These are phyloP conservation scores for Fragaria ananassa DNA, from an alignment of 306 rosid genomes.

Conservation along the genomic window DNA sequence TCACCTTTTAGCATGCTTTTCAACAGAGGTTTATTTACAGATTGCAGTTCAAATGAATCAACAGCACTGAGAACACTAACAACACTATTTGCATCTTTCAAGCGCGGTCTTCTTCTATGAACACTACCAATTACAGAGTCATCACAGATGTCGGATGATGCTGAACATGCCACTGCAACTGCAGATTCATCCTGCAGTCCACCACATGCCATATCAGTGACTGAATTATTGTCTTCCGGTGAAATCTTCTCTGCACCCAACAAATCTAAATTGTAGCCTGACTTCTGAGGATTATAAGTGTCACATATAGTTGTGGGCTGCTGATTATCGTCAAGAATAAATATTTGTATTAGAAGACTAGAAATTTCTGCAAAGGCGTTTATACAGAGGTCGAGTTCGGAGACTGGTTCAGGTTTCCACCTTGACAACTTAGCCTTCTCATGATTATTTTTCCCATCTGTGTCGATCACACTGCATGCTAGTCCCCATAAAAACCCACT, in stretches of 20 bases:
- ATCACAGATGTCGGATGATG: slow-evolving; percentile 34
- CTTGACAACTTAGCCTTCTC: slow-evolving; percentile 32
- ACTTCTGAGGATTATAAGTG: slow-evolving; percentile 31
- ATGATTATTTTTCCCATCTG: slow-evolving; percentile 31
- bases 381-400: slow-evolving; percentile 50
- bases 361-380: slow-evolving; percentile 40
- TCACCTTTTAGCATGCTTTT: slow-evolving; percentile 63
- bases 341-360: slow-evolving; percentile 39
- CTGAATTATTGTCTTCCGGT: slow-evolving; percentile 15
- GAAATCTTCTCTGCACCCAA: slow-evolving; percentile 23
- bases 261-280: slow-evolving; percentile 12
- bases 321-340: slow-evolving; percentile 40
- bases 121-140: slow-evolving; percentile 24
- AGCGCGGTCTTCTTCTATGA: slow-evolving; percentile 26
- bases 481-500: slow-evolving; percentile 76
- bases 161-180: slow-evolving; percentile 31
- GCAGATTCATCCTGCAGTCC: slow-evolving; percentile 23
- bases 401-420: slow-evolving; percentile 37
- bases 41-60: slow-evolving; percentile 44
- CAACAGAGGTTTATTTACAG: slow-evolving; percentile 52
- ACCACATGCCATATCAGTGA: slow-evolving; percentile 32
- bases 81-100: slow-evolving; percentile 35
- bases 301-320: slow-evolving; percentile 35
- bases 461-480: slow-evolving; percentile 41
- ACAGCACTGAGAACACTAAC: slow-evolving; percentile 38